Percentiles rank a stretch among this genome's conserved stretches.
phyloP scores from a whole-genome alignment of 257 asterid species.

The Jasminum sambac region DNA sequence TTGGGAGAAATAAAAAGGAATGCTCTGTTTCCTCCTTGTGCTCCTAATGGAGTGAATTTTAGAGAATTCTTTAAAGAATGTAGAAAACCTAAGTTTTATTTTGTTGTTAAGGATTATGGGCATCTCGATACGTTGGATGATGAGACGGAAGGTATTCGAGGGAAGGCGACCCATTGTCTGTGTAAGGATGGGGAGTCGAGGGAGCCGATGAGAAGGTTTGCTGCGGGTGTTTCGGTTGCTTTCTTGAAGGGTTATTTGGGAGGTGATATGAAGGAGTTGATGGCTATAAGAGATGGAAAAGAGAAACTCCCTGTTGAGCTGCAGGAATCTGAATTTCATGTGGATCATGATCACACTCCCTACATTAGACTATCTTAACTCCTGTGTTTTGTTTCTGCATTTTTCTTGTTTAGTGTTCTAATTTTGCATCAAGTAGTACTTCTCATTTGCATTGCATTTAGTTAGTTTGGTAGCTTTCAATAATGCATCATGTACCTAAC shows the following conservation, averaged over 20 bases:
- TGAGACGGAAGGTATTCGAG: constrained; percentile 77
- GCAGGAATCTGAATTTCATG: constrained; percentile 50
- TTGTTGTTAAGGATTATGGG: constrained; percentile 80
- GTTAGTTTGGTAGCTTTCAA: too few relatives aligned
- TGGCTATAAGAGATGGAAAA: constrained; percentile 49
- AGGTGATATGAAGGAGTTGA: constrained; percentile 46
- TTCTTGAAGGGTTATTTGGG: constrained; percentile 69
- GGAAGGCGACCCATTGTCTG: constrained; percentile 55
- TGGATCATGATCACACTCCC: constrained; percentile 17
- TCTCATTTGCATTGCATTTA: too few relatives aligned
- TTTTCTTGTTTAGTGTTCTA: too few relatives aligned
- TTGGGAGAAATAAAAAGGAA: constrained; percentile 64
- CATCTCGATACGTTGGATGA: constrained; percentile 86
- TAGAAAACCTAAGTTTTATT: constrained; percentile 48
- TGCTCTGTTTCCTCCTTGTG: constrained; percentile 76
- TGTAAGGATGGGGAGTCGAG: constrained; percentile 77
- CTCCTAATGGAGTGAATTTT: constrained; percentile 88
- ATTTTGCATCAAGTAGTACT: too few relatives aligned
- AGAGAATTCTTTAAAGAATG: constrained; percentile 75
- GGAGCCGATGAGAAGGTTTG: constrained; percentile 82
- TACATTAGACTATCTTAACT: too few relatives aligned
- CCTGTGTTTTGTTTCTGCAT: too few relatives aligned
- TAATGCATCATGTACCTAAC: too few relatives aligned
- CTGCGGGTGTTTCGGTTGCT: constrained; percentile 70
- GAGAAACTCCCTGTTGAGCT: constrained; percentile 54